These are phyloP conservation scores for Lyophyllum shimeji DNA, from an alignment of 768 basidiomycete genomes.

Conservation along the genomic window DNA sequence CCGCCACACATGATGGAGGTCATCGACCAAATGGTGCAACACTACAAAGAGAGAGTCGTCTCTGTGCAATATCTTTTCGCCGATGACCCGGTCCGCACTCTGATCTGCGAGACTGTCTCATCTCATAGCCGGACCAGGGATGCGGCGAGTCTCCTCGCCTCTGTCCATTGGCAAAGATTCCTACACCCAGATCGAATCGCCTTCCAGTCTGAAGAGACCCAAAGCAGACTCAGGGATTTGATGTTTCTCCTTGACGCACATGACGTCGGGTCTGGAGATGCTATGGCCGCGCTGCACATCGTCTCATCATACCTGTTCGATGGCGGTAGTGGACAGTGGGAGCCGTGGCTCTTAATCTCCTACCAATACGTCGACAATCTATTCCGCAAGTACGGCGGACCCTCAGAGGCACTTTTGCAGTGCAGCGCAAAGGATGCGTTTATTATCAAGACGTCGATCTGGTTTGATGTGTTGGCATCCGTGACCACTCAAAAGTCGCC, in stretches of 20 bases:
- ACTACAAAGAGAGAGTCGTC: constrained; percentile 65
- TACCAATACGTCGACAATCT: constrained; percentile 51
- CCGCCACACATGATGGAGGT: constrained; percentile 18
- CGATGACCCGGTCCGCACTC: constrained; percentile 40
- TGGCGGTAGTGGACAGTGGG: constrained; percentile 73
- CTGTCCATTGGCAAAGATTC: constrained; percentile 45
- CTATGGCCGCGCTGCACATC: constrained; percentile 75
- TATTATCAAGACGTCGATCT: constrained; percentile 81
- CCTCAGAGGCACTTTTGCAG: constrained; percentile 42
- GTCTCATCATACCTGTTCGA: constrained; percentile 78
- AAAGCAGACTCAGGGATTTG: constrained; percentile 25
- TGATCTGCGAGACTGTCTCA: constrained; percentile 55
- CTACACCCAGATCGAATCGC: constrained; percentile 19
- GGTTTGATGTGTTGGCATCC: constrained; percentile 85
- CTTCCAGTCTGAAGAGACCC: constrained; percentile 24
- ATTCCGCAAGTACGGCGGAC: constrained; percentile 39
- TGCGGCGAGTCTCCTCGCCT: constrained; percentile 62
- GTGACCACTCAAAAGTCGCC: constrained; percentile 66
- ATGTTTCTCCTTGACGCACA: constrained; percentile 21
- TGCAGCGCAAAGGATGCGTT: constrained; percentile 59
- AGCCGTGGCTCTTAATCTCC: constrained; percentile 62
- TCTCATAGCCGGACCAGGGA: constrained; percentile 46
- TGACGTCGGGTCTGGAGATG: constrained; percentile 57
- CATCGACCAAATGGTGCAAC: constrained; percentile 28
- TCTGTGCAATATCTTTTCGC: constrained; percentile 71